Percentiles rank a stretch among this genome's conserved stretches.
Evolutionary conservation across 305 asterid genomes (phyloP).

Genomic region (Striga hermonthica): DNA sequence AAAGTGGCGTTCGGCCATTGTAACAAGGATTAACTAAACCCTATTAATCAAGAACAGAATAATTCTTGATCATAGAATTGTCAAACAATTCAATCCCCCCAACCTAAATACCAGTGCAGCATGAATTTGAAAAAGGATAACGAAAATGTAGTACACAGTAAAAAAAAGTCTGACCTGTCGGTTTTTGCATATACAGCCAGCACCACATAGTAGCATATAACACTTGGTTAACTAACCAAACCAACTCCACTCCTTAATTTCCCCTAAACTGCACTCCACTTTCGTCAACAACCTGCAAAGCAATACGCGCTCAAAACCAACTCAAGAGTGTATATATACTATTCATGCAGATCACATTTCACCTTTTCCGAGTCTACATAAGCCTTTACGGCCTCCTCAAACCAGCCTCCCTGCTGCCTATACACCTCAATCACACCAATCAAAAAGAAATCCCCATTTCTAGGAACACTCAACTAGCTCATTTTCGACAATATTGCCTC

Average conservation of each 20-base stretch:
- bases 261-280: conserved; percentile 81
- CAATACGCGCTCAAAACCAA: conserved; percentile 92
- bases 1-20: too few relatives aligned
- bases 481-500: conserved; percentile 70
- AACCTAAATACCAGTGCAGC: conserved; percentile 13
- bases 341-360: conserved; percentile 90
- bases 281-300: conserved; percentile 90
- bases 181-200: conserved; percentile 74
- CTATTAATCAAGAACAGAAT: too few relatives aligned
- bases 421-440: conserved; percentile 86
- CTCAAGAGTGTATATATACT: conserved; percentile 59
- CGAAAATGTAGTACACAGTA: conserved; percentile 20
- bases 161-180: conserved; percentile 58
- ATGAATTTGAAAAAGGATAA: conserved; percentile 30
- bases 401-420: conserved; percentile 76
- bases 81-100: too few relatives aligned
- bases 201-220: conserved; percentile 96
- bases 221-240: conserved; percentile 60
- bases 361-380: conserved; percentile 92
- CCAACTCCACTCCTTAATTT: conserved; percentile 70
- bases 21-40: too few relatives aligned
- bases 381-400: conserved; percentile 90
- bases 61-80: too few relatives aligned
- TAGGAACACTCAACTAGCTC: conserved; percentile 63
- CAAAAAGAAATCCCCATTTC: conserved; percentile 52